Base-by-base conservation (phyloP, 495 filamentous ascomycete genomes). In the Hyaloscypha variabilis region DNA sequence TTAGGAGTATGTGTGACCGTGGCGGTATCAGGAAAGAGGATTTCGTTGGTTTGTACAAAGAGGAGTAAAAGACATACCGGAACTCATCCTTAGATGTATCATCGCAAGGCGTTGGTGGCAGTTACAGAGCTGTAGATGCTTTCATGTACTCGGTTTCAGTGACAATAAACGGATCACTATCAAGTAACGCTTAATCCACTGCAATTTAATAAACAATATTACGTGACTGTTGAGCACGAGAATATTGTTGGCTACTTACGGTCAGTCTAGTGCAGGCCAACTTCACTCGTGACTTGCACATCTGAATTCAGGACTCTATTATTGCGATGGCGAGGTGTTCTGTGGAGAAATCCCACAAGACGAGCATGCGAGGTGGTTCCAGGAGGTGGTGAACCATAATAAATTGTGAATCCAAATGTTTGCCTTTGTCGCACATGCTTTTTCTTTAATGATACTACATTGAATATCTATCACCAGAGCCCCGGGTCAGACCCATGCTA, bases 1-100 rank as follows among this genome's bases (percentile, higher is more conserved):
- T 97, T 74, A 84, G 90, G 67, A 81, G 88, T 1, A 97, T 99
- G 94, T 99, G 95, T 74, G 94, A 97, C 23, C 79, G 90, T 26
- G 93, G 92, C 66, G 94, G 94, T 0, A 97, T 98, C 66, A 74
- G 85, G 8, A 75, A 81, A 56, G 90, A 92, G 70, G 93, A 98
- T 78, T 90, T 94, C 36, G 28, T 23, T 14, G 39, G 39, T 10
- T 51, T 23, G 2, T 59, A 63, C 28, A 62, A 61, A 28, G 57
- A 63, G 39, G 60, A 62, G 11, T 24, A 59, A 19, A 46, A 46
- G 11, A 4, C 21, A 49, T 64, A 31, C 3, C 5, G 39, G 8
- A 30, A 53, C 25, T 28, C 19, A 21, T 31, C n/a, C 17, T 53
- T 54, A 3, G 28, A 62, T 8, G 31, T 29, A 30, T 28, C 58